Conservation (phyloP, 2,329 filamentous ascomycete species). For the Fusarium liriodendri region DNA sequence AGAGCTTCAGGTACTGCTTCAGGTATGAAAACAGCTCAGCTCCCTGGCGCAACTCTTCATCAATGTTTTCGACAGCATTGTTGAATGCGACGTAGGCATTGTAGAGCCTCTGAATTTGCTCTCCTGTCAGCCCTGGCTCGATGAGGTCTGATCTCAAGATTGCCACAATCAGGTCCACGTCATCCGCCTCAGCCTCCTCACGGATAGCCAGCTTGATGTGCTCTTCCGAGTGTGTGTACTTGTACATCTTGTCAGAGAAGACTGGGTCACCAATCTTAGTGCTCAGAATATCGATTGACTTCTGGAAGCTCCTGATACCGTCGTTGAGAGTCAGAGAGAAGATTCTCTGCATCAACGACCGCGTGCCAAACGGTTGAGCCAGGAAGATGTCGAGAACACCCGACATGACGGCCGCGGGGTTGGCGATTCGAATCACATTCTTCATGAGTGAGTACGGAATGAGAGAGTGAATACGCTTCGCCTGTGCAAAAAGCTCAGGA, state of each 20-base stretch:
- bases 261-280: constrained; percentile 84
- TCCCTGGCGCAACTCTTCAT: constrained; percentile 88
- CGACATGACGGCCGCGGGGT: constrained; percentile 97
- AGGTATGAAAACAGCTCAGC: constrained; percentile 93
- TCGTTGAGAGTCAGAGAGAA: constrained; percentile 93
- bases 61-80: constrained; percentile 89
- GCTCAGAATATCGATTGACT: constrained; percentile 82
- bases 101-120: constrained; percentile 86
- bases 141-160: constrained; percentile 85
- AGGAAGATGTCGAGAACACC: constrained; percentile 94
- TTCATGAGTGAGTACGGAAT: constrained; percentile 94
- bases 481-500: constrained; percentile 93
- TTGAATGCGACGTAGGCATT: constrained; percentile 98
- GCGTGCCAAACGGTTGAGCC: constrained; percentile 91
- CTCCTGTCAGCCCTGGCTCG: constrained; percentile 74
- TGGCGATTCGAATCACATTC: constrained; percentile 96
- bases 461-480: constrained; percentile 92
- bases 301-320: constrained; percentile 87
- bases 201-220: constrained; percentile 79
- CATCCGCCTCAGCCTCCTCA: constrained; percentile 76
- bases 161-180: constrained; percentile 86
- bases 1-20: constrained; percentile 93
- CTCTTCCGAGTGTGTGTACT: constrained; percentile 82
- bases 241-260: constrained; percentile 83
- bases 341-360: constrained; percentile 92